Conservation (phyloP, 768 basidiomycete genomes). For the Leucocoprinus birnbaumii region DNA sequence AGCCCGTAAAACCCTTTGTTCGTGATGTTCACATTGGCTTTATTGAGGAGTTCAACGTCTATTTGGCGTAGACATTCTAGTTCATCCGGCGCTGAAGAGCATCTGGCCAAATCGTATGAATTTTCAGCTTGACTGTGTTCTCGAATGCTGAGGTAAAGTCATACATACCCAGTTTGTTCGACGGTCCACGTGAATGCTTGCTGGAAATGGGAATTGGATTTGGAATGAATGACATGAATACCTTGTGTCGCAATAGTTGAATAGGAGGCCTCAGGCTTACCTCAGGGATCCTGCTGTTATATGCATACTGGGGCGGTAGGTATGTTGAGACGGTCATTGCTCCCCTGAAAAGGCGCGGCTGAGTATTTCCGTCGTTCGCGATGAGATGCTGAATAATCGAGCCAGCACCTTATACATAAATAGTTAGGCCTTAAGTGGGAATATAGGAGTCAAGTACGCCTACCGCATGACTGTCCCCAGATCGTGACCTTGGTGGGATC, state of each 20-base stretch:
- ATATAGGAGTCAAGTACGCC: slow-evolving; percentile 24
- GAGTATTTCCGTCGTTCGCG: slow-evolving; percentile 41
- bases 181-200: slow-evolving; percentile 28
- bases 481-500: slow-evolving; percentile 38
- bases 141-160: background rate
- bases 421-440: slow-evolving; percentile 32
- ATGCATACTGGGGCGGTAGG: slow-evolving; percentile 43
- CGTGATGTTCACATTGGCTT: slow-evolving; percentile 30
- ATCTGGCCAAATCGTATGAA: slow-evolving; percentile 26
- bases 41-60: slow-evolving; percentile 28
- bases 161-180: slow-evolving; percentile 9
- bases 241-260: background rate
- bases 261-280: slow-evolving; percentile 13
- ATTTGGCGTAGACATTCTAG: slow-evolving; percentile 37
- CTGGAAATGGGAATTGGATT: slow-evolving; percentile 19
- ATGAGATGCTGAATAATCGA: slow-evolving; percentile 48
- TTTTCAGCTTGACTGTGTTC: background rate
- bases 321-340: slow-evolving; percentile 44
- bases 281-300: slow-evolving; percentile 37
- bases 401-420: slow-evolving; percentile 31
- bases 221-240: background rate
- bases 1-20: slow-evolving; percentile 36
- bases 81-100: slow-evolving; percentile 27
- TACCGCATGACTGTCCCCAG: slow-evolving; percentile 38
- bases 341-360: slow-evolving; percentile 38